Evolutionary conservation across 306 rosid species (phyloP).

Genomic region (Coriaria nepalensis): DNA sequence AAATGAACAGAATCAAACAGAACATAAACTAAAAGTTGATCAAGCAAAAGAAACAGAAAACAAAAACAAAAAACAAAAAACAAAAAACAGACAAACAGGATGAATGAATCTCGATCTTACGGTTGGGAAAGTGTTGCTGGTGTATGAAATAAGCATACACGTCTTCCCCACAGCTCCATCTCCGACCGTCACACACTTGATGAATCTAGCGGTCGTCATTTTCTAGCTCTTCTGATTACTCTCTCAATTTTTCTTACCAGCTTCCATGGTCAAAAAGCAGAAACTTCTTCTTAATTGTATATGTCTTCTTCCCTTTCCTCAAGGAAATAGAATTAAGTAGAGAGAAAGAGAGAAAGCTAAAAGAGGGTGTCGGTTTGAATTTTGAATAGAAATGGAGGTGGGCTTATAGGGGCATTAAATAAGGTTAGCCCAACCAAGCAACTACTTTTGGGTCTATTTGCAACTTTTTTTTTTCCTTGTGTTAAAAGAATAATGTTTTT

Average conservation of each 20-base stretch:
- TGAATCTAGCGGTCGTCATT: slow-evolving; percentile 88
- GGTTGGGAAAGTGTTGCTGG: slow-evolving; percentile 85
- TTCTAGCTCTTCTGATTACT: slow-evolving; percentile 3
- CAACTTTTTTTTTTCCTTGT: background rate
- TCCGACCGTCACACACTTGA: slow-evolving; percentile 88
- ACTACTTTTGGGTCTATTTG: slow-evolving; percentile 46
- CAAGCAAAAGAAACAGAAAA: background rate
- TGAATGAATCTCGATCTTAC: slow-evolving; percentile 20
- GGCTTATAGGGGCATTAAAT: slow-evolving; percentile 31
- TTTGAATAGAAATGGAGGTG: slow-evolving; percentile 39
- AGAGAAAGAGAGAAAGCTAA: slow-evolving; percentile 9
- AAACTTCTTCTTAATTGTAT: background rate
- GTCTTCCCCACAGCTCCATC: slow-evolving; percentile 96
- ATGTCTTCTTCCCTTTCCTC: background rate
- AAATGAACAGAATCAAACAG: background rate
- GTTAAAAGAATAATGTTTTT: background rate
- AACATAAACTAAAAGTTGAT: background rate
- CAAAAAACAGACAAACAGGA: slow-evolving; percentile 6
- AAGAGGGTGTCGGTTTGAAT: slow-evolving; percentile 19
- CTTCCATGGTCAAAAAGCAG: slow-evolving; percentile 19
- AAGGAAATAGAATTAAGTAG: slow-evolving; percentile 1
- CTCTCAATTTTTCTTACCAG: slow-evolving; percentile 11
- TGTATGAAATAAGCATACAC: slow-evolving; percentile 83
- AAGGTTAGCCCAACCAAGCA: slow-evolving; percentile 27
- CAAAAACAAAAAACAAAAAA: background rate